phyloP scores from a whole-genome alignment of 2,329 filamentous ascomycete species.

The Lanzia echinophila region DNA sequence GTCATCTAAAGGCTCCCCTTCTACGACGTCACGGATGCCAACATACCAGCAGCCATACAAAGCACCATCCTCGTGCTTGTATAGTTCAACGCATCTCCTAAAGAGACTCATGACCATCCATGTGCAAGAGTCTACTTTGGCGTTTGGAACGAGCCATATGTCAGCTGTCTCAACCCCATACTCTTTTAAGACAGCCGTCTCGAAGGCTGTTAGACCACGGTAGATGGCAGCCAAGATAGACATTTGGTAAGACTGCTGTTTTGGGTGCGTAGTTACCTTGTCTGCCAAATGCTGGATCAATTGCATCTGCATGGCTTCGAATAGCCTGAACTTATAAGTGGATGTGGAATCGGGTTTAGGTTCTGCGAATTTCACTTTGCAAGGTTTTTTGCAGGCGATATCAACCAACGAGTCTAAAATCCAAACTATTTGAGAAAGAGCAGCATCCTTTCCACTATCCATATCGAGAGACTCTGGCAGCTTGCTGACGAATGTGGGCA shows the following conservation, averaged over 20 bases:
- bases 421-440: slow-evolving; percentile 12
- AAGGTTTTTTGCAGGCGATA: slow-evolving; percentile 19
- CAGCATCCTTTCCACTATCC: background rate
- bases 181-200: slow-evolving; percentile 16
- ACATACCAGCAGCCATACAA: slow-evolving; percentile 9
- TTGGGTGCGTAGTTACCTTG: slow-evolving; percentile 7
- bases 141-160: background rate
- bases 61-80: slow-evolving; percentile 5
- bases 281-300: slow-evolving; percentile 17
- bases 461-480: slow-evolving; percentile 18
- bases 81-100: slow-evolving; percentile 8
- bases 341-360: slow-evolving; percentile 1
- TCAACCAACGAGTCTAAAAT: slow-evolving; percentile 18
- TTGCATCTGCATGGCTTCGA: slow-evolving; percentile 16
- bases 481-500: slow-evolving; percentile 20
- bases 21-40: slow-evolving; percentile 3
- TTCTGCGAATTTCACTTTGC: slow-evolving; percentile 7
- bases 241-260: slow-evolving; percentile 19
- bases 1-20: slow-evolving; percentile 5
- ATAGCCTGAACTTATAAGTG: slow-evolving; percentile 19
- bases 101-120: slow-evolving; percentile 18
- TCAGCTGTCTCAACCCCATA: background rate
- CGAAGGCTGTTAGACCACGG: slow-evolving; percentile 20
- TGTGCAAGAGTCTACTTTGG: slow-evolving; percentile 13
- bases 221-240: slow-evolving; percentile 21